Percentiles rank a stretch among this genome's conserved stretches.
Evolutionary conservation across 2,329 filamentous ascomycete genomes (phyloP).

Genomic region (Trichoderma simmonsii): DNA sequence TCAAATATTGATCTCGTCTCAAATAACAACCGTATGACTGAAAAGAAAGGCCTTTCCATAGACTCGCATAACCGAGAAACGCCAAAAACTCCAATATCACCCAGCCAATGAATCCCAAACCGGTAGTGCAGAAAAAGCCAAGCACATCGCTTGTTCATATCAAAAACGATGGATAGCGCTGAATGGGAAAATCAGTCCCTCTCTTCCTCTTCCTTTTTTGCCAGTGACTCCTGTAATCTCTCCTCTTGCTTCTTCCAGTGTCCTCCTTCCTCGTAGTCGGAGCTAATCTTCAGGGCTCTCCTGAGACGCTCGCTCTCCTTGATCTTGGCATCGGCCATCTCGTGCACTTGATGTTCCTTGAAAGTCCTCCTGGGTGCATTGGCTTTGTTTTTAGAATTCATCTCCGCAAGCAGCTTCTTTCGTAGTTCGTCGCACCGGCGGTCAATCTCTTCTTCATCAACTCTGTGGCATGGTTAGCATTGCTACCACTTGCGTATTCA

Average conservation of each 20-base stretch:
- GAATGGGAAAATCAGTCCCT: slow-evolving; percentile 19
- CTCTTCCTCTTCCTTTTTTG: slow-evolving; percentile 36
- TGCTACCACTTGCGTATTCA: slow-evolving; percentile 16
- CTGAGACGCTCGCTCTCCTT: slow-evolving; percentile 88
- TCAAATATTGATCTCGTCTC: neutral
- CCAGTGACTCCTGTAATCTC: slow-evolving; percentile 47
- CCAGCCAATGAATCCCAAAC: neutral
- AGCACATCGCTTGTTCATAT: neutral
- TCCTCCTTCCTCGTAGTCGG: slow-evolving; percentile 79
- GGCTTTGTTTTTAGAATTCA: slow-evolving; percentile 33
- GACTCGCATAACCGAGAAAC: neutral
- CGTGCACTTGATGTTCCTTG: slow-evolving; percentile 93
- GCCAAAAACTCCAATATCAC: neutral
- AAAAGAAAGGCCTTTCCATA: neutral
- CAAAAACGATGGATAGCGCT: neutral
- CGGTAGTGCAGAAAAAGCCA: no score
- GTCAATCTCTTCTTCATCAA: slow-evolving; percentile 91
- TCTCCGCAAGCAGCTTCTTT: slow-evolving; percentile 40
- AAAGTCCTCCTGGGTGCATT: slow-evolving; percentile 52
- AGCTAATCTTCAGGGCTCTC: slow-evolving; percentile 80
- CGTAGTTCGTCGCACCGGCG: slow-evolving; percentile 46
- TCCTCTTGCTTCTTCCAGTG: slow-evolving; percentile 86
- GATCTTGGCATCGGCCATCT: slow-evolving; percentile 93
- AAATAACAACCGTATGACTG: neutral
- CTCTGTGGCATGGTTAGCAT: slow-evolving; percentile 39